A percentile compares a stretch with the other conserved stretches of the same genome.
These are phyloP conservation scores for Micromonas pusilla DNA, from an alignment of 139 green algal genomes.

Conservation along the genomic window DNA sequence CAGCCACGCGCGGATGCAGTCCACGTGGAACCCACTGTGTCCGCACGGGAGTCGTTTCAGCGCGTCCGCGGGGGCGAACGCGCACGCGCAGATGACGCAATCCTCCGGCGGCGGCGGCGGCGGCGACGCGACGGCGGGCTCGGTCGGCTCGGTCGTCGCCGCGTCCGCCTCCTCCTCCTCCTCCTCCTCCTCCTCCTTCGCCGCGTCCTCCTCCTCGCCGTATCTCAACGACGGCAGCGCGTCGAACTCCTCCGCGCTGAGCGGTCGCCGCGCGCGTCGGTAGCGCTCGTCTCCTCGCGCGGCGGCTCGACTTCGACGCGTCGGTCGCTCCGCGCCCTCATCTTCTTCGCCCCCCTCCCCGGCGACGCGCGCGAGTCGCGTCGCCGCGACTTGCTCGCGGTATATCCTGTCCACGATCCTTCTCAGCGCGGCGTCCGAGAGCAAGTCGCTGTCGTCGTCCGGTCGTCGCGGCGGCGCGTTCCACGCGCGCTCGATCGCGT, in stretches of 20 bases:
- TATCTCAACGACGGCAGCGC: no score
- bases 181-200: no score
- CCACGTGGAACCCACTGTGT: not conserved
- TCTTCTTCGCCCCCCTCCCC: no score
- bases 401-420: not conserved
- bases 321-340: no score
- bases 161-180: no score
- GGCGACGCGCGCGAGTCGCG: no score
- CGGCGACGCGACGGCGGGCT: no score
- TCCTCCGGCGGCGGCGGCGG: not conserved
- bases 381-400: not conserved
- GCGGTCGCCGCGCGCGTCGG: no score
- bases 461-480: not conserved
- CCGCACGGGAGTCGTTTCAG: not conserved
- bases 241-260: no score
- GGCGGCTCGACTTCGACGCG: no score
- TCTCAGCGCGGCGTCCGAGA: not conserved
- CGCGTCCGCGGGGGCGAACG: not conserved
- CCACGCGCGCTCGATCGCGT: not conserved
- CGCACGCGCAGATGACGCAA: not conserved
- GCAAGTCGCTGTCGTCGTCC: not conserved
- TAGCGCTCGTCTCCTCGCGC: no score
- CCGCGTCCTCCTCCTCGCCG: no score
- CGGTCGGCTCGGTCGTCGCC: not conserved
- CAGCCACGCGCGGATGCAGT: not conserved